Base-by-base conservation (phyloP, 345 rosid species). In the Gossypium thurberi region DNA sequence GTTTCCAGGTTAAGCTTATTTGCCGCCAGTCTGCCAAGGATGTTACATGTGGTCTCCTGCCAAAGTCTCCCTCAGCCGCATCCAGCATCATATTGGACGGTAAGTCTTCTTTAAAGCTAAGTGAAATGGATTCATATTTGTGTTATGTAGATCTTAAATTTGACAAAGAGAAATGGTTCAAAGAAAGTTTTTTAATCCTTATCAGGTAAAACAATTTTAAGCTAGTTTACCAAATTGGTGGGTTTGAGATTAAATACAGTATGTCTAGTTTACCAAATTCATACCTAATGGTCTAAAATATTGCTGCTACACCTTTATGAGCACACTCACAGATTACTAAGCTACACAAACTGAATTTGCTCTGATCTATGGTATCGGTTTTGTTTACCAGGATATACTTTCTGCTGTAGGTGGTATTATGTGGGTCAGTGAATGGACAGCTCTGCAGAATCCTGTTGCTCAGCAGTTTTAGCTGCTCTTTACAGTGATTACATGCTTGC, bases 1-100 rank as follows among this genome's bases (percentile, higher is more conserved):
- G 15, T 17, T 33, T 6, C 59, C 58, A n/a, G 58, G 58, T 53
- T 53, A 55, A 55, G 26, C 59, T 18, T 9, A 23, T 55, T 55
- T 55, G 11, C 25, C 20, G 59, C 23, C 58, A 86, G 67, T 89
- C 99, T 52, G 98, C 97, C 9, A 94, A 87, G 82, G 91, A 92
- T 79, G 96, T 92, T 55, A 92, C 91, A 96, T 92, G 98, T 20
- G 88, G 92, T 20, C 88, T 95, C 72, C 63, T 95, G 58, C 91
- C 96, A 21, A 82, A 87, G 26, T 95, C 99, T 73, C 97, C 99
- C 2, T 56, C 18, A 15, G 53, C 53, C 53, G 5, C 53, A 50
- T 50, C 53, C 53, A 15, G 53, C n/a, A 50, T 15, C n/a, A 50
- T 15, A 50, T 12, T 18, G 4, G 53, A 13, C 2, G 53, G 53